These are phyloP conservation scores for Sporothrix humicola DNA, from an alignment of 2,329 filamentous ascomycete species.

Conservation along the genomic window DNA sequence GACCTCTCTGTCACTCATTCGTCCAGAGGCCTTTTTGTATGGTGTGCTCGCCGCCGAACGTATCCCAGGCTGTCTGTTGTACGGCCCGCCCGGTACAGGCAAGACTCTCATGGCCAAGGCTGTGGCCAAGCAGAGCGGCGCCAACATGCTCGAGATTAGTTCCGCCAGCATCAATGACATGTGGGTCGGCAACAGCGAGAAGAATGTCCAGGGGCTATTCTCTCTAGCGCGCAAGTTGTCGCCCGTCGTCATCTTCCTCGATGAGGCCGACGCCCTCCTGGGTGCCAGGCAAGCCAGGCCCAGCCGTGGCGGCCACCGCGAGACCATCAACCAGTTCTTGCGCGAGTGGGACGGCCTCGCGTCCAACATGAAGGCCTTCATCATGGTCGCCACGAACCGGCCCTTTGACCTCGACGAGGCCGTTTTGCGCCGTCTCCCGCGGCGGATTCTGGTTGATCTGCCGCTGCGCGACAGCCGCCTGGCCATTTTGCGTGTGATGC, in stretches of 20 bases:
- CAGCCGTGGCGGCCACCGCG: slow-evolving; percentile 75
- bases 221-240: slow-evolving; percentile 87
- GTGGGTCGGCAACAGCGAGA: slow-evolving; percentile 95
- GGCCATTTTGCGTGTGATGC: slow-evolving; percentile 70
- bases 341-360: slow-evolving; percentile 94
- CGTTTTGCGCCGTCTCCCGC: slow-evolving; percentile 75
- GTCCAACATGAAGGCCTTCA: slow-evolving; percentile 77
- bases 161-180: slow-evolving; percentile 94
- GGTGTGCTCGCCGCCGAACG: slow-evolving; percentile 90
- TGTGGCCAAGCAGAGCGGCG: slow-evolving; percentile 70
- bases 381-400: slow-evolving; percentile 97
- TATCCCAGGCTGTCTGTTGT: slow-evolving; percentile 86
- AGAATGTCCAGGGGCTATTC: slow-evolving; percentile 93
- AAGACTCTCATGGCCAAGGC: slow-evolving; percentile 74
- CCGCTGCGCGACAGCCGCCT: slow-evolving; percentile 66
- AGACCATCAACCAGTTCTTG: slow-evolving; percentile 95
- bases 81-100: slow-evolving; percentile 83
- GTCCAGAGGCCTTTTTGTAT: slow-evolving; percentile 95
- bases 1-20: slow-evolving; percentile 82
- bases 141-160: slow-evolving; percentile 82
- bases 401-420: slow-evolving; percentile 94
- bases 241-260: slow-evolving; percentile 93
- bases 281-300: slow-evolving; percentile 72
- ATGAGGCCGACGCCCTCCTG: slow-evolving; percentile 93
- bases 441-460: slow-evolving; percentile 74